Evolutionary conservation across 345 rosid species (phyloP), one percentile per base, ranked within the genome.

Genomic region (Citrus unshiu): DNA sequence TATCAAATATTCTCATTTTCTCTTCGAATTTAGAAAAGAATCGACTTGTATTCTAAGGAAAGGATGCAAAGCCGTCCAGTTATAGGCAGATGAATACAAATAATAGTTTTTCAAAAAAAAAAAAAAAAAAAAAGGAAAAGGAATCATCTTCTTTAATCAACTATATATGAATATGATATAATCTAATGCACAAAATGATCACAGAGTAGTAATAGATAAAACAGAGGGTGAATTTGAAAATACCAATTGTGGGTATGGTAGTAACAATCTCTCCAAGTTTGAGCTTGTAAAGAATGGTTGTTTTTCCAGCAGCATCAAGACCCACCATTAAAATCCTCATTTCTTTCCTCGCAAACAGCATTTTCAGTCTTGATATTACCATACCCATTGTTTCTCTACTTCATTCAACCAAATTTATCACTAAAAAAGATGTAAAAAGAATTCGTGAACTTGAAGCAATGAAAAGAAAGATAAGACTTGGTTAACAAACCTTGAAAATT

Each of bases 291-390:
- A 92, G 90, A 40, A 91, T 92, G 77, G 97, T 91, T 73, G 97
- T 92, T 83, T 88, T 92, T 13, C 97, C 97, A 63, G 92, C 88
- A 66, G 93, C 96, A 81, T 90, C 93, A 30, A 90, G 87, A 79
- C 94, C 94, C 75, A 92, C 93, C 97, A 92, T 92, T 61, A 92
- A 83, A 78, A 91, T 91, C 65, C 94, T 85, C 93, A 89, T 89
- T 83, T 91, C 93, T 80, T 91, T 88, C 90, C 76, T 88, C 16
- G 91, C 86, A 78, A 90, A 90, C 2, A 91, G 75, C 84, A 80
- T 67, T 73, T 74, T 88, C 25, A 88, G 37, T 77, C 90, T 81
- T 32, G 92, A 86, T 79, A 89, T 81, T 22, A 88, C 82, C 83
- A 72, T 4, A n/a, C 92, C 94, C 91, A 89, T 90, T 72, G 34